Evolutionary conservation across 75 land plant genomes (phyloP), one percentile per base, ranked within the genome.

Genomic region (Pinus tabuliformis): DNA sequence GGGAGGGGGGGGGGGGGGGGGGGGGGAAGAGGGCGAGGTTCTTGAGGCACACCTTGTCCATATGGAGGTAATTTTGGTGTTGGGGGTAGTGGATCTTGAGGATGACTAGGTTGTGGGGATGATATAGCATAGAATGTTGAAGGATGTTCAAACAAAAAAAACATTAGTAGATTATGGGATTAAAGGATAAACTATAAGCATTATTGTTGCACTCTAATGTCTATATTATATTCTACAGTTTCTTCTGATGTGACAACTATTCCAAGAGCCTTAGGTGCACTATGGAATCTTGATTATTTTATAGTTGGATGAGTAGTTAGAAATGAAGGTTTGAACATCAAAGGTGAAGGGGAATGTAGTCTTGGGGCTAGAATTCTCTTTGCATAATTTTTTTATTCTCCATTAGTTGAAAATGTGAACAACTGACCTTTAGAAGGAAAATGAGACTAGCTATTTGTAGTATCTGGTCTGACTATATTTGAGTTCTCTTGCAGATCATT

Each of bases 201-300:
- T 52, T 14, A 28, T n/a, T 56, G 28, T 15, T 54, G 30, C n/a
- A 52, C 56, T 73, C 33, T 56, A 54, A 57, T 30, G 52, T 11
- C 30, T 64, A 63, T 76, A 59, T 84, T 85, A 74, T 87, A 84
- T 70, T 86, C 86, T 66, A 86, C 77, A 8, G 83, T 73, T 77
- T 81, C 87, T 73, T 70, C 74, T 20, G 73, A 80, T 58, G 81
- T 80, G n/a, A 70, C 71, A 21, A 87, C 79, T 56, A 86, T 86
- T 17, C 86, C 92, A 73, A 89, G 82, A 30, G 70, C 59, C 21
- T 83, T 80, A 52, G 91, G 88, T 63, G 83, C 90, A 83, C 85
- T 85, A 12, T 78, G 84, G 70, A 75, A 87, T 80, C 87, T 81
- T 76, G 87, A 79, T 12, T 84, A 54, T 33, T 83, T 78, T 59